Evolutionary conservation across 192 early-diverging fungal species (phyloP).

Genomic region (Kappamyces sp.): DNA sequence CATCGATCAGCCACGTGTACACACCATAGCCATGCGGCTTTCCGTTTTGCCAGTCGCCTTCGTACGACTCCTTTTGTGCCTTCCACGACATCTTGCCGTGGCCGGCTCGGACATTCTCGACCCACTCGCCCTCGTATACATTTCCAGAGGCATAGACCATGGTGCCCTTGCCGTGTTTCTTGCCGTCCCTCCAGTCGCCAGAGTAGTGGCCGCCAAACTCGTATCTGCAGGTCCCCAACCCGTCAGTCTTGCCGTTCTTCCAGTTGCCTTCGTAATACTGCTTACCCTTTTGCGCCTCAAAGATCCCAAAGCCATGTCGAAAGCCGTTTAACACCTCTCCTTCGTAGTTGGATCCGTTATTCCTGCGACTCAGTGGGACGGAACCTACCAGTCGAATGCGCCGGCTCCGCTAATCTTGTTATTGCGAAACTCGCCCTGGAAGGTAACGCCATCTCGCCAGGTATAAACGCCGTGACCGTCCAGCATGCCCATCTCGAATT

Average conservation of each 20-base stretch:
- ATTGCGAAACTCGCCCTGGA: constrained; percentile 35
- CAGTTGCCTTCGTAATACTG: constrained; percentile 39
- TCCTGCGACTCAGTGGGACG: constrained; percentile 23
- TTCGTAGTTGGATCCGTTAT: constrained; percentile 34
- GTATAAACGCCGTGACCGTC: constrained; percentile 37
- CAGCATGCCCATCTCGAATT: constrained; percentile 36
- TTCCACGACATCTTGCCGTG: constrained; percentile 44
- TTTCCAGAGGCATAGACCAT: constrained; percentile 51
- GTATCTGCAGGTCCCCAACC: constrained; percentile 1
- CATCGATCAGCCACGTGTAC: constrained; percentile 38
- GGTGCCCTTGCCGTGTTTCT: constrained; percentile 39
- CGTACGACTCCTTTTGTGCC: constrained; percentile 38
- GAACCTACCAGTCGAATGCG: constrained; percentile 35
- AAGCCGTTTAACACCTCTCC: constrained; percentile 42
- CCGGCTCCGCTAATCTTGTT: constrained; percentile 43
- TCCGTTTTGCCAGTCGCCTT: constrained; percentile 48
- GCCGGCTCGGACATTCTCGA: constrained; percentile 39
- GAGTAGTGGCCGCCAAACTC: background rate
- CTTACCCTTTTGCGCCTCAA: constrained; percentile 18
- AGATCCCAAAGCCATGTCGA: constrained; percentile 36
- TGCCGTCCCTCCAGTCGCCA: constrained; percentile 33
- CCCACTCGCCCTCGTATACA: constrained; percentile 48
- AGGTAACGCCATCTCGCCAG: constrained; percentile 38
- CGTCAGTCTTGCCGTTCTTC: constrained; percentile 37
- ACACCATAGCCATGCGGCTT: constrained; percentile 38